Conservation (phyloP, 352 stramenopile species). For the Phytophthora chlamydospora region DNA sequence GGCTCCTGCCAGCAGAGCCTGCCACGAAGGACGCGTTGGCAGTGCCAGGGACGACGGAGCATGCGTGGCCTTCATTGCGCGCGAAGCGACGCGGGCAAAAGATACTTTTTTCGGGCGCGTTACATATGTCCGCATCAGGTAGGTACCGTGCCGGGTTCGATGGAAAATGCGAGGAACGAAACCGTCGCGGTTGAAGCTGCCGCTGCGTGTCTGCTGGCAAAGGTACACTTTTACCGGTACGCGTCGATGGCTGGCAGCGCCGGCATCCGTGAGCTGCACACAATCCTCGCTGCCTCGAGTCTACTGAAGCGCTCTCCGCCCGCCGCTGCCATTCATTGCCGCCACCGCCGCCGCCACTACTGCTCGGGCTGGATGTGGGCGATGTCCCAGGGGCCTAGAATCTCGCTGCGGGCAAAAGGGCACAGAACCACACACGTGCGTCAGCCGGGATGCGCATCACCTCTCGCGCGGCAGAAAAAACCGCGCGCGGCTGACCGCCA, state of each 20-base stretch:
- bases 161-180: slow-evolving; percentile 44
- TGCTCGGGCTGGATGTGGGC: slow-evolving; percentile 79
- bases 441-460: slow-evolving; percentile 30
- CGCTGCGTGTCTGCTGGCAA: slow-evolving; percentile 12
- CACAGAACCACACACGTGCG: slow-evolving; percentile 25
- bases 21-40: too few relatives aligned
- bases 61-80: slow-evolving; percentile 17
- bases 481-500: neutral
- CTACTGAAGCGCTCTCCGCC: too few relatives aligned
- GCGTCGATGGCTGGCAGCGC: slow-evolving; percentile 8
- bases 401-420: slow-evolving; percentile 65
- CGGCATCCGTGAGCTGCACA: neutral
- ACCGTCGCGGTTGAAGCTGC: slow-evolving; percentile 36
- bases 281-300: too few relatives aligned
- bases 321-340: neutral
- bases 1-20: too few relatives aligned
- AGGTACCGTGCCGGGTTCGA: slow-evolving; percentile 30
- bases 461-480: slow-evolving; percentile 1
- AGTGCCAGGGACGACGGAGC: too few relatives aligned
- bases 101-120: slow-evolving; percentile 33
- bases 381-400: slow-evolving; percentile 93
- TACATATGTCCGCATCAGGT: slow-evolving; percentile 16
- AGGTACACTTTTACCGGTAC: slow-evolving; percentile 5
- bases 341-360: slow-evolving; percentile 14
- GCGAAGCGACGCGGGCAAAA: slow-evolving; percentile 30